Base-by-base conservation (phyloP, 306 rosid genomes). In the Macrotyloma uniflorum region DNA sequence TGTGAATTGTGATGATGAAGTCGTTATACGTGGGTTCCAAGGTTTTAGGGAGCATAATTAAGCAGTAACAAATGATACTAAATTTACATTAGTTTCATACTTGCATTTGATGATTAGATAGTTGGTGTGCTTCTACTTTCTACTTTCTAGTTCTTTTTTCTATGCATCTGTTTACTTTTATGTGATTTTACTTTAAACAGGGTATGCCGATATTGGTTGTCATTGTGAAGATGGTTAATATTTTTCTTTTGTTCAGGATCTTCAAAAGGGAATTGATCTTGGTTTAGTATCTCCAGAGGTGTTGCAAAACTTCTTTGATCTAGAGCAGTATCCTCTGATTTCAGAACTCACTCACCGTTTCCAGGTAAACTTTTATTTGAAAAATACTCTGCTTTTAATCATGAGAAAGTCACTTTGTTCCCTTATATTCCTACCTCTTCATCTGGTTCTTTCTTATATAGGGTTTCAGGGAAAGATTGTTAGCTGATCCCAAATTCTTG, bases 381-480 rank as follows among this genome's bases (percentile, higher is more conserved):
- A 82, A 75, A 50, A 50, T 9, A 32, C 23, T 50, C 30, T 62
- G 23, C 35, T 77, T 81, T 36, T 78, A 33, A 53, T 81, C 55
- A 18, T 86, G 65, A 49, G 62, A 70, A 24, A 16, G 16, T 76
- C 51, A 71, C 79, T 49, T 66, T 42, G 35, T 35, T 79, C 43
- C 45, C 49, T 59, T 68, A 30, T 57, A 40, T 74, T 67, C 35
- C 33, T 14, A 28, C 55, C 43, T 43, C 70, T 80, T 24, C 58
- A 67, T 61, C 10, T 35, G 67, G 38, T 65, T 80, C 80, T 70
- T 83, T 57, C 79, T 82, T 80, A 33, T 86, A 85, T 89, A 94
- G 98, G 98, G 98, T 74, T 94, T 94, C 89, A 87, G 97, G 89
- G 98, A 94, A 90, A 88, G 98, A 88, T 88, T 94, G 85, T 79